Evolutionary conservation across 2,329 filamentous ascomycete genomes (phyloP), one percentile per base, ranked within the genome.

Genomic region (Colletotrichum simmondsii): DNA sequence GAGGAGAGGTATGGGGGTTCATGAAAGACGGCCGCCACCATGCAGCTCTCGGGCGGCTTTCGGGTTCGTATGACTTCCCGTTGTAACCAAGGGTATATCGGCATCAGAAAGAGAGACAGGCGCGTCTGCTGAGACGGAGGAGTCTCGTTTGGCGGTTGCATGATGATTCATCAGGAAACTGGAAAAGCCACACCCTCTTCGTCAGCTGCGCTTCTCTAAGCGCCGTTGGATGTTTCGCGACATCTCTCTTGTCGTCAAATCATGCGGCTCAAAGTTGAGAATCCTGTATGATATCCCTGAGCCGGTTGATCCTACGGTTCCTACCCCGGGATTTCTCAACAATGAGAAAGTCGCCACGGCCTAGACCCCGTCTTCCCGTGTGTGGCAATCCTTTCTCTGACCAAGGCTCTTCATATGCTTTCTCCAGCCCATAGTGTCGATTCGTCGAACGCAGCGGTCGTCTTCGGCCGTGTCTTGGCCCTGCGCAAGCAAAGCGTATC

Each of bases 401-500:
- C 37, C 30, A 35, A 49, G 24, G 32, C 10, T 42, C 24, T 32
- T 28, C 26, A 49, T 14, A 24, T 37, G n/a, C 11, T 5, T 35
- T 35, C 53, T 56, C 32, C 46, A 22, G 22, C 12, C 24, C 32
- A n/a, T 10, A 35, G 65, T 46, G 28, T 65, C 26, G 11, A 28
- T 26, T 65, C 35, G 28, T 70, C 24, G 62, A 57, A 57, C 26
- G 42, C 66, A 22, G 53, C 60, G 32, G 30, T 52, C 70, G 61
- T 60, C 66, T 19, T 70, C 66, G 66, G 54, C 66, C 66, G 54
- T 69, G 70, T 65, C 66, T 72, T 70, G 70, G 66, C 70, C 30
- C 70, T 72, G 70, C 60, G 70, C 37, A 65, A 70, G 65, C 35
- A 72, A 64, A 72, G 70, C 70, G 65, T 70, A 72, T 72, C 70